Percentiles rank a stretch among this genome's conserved stretches.
phyloP scores from a whole-genome alignment of 768 basidiomycete genomes.

The Pulveroboletus sp. region DNA sequence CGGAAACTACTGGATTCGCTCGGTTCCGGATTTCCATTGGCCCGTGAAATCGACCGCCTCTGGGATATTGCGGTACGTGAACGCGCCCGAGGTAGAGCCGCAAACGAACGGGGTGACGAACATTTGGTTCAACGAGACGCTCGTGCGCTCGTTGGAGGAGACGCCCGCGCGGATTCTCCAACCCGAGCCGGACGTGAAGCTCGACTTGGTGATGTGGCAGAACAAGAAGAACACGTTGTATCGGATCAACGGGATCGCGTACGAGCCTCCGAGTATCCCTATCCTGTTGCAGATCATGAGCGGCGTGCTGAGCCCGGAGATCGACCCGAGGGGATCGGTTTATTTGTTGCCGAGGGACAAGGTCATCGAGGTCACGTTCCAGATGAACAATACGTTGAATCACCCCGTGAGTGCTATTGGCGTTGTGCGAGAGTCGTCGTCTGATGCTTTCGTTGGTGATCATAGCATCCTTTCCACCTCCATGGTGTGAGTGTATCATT shows the following conservation, averaged over 20 bases:
- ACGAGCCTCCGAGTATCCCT: constrained; percentile 14
- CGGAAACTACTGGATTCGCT: constrained; percentile 38
- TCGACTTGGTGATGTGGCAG: constrained; percentile 15
- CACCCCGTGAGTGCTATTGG: constrained; percentile 29
- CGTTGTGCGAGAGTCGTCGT: neutral
- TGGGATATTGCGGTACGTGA: constrained; percentile 17
- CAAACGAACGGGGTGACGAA: neutral
- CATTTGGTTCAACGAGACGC: constrained; percentile 14
- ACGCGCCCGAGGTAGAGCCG: constrained; percentile 16
- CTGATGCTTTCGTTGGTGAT: neutral
- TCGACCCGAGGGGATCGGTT: constrained; percentile 7
- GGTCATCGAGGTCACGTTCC: constrained; percentile 14
- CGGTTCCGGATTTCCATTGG: neutral
- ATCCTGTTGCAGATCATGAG: constrained; percentile 24
- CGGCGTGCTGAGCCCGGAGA: constrained; percentile 5
- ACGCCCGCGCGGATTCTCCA: constrained; percentile 8
- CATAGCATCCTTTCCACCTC: constrained; percentile 21
- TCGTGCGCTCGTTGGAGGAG: constrained; percentile 14
- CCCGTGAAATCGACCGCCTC: constrained; percentile 1
- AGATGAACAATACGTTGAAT: constrained; percentile 4
- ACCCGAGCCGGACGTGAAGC: constrained; percentile 18
- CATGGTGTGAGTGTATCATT: constrained; percentile 15
- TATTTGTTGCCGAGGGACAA: constrained; percentile 17
- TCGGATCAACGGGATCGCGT: constrained; percentile 11
- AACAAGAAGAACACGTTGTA: constrained; percentile 7